Conservation (phyloP, 148 eudicot genomes). For the Rhododendron molle region DNA sequence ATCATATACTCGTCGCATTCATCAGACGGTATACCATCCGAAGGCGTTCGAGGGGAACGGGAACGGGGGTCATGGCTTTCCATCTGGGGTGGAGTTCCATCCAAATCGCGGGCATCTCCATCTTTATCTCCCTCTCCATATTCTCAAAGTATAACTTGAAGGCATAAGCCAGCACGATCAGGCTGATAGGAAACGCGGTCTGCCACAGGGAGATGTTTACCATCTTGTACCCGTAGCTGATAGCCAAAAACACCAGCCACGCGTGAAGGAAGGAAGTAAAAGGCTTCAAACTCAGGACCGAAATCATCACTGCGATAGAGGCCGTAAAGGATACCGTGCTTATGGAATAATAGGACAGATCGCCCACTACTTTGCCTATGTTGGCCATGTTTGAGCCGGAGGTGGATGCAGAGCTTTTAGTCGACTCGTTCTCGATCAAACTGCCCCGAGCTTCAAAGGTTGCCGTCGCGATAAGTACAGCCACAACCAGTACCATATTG, state of each 20-base stretch:
- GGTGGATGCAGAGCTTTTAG: neutral
- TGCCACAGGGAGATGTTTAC: neutral
- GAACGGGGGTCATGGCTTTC: neutral
- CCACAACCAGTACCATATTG: slow-evolving; percentile 2
- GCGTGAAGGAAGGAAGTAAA: neutral
- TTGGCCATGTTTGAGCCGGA: neutral
- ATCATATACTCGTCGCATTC: neutral
- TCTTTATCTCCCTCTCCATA: neutral
- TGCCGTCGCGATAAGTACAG: neutral
- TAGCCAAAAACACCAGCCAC: neutral
- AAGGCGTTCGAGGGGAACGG: neutral
- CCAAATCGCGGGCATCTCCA: neutral
- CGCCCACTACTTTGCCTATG: too few relatives aligned
- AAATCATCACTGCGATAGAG: neutral
- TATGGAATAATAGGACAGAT: neutral
- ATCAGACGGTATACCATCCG: neutral
- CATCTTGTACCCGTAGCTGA: neutral
- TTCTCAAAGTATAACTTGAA: neutral
- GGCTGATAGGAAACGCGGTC: neutral
- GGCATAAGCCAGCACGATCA: neutral
- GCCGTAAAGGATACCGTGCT: neutral
- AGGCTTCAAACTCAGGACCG: neutral
- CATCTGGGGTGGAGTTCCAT: neutral
- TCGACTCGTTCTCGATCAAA: accelerated
- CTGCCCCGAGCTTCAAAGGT: neutral